phyloP scores from a whole-genome alignment of 2,329 filamentous ascomycete species.

The Xylariaceae sp. region DNA sequence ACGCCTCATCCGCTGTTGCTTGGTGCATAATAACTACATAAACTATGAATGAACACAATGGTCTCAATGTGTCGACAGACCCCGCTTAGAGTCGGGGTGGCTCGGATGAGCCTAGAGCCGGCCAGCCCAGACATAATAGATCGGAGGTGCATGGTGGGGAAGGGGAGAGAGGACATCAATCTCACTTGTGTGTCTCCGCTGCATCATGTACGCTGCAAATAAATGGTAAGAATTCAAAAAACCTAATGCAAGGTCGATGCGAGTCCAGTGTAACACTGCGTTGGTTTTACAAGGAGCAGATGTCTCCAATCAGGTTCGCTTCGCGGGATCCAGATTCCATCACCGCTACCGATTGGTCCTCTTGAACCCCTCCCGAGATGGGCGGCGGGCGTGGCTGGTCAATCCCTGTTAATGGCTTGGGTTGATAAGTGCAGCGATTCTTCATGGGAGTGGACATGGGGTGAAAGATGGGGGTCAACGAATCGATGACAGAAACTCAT shows the following conservation, averaged over 20 bases:
- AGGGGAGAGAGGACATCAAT: conserved; percentile 14
- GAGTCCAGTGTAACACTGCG: conserved; percentile 14
- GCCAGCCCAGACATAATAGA: conserved; percentile 6
- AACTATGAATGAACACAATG: too few relatives aligned
- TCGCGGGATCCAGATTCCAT: conserved; percentile 21
- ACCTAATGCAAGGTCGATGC: conserved; percentile 19
- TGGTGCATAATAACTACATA: too few relatives aligned
- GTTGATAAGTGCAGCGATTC: conserved; percentile 15
- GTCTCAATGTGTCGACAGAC: too few relatives aligned
- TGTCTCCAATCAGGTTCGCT: conserved; percentile 19
- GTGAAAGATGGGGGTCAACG: conserved; percentile 16
- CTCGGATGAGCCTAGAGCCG: conserved; percentile 4
- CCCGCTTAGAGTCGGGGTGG: conserved; percentile 12
- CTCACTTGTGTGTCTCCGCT: conserved; percentile 10
- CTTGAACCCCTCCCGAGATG: conserved; percentile 5
- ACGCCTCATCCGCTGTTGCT: too few relatives aligned
- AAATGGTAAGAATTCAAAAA: conserved; percentile 1
- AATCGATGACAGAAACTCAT: conserved; percentile 11
- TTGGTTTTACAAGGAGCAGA: conserved; percentile 4
- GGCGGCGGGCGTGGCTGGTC: conserved; percentile 7
- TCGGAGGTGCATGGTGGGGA: conserved; percentile 10
- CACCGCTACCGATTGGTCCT: conserved; percentile 24
- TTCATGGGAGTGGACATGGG: conserved; percentile 13
- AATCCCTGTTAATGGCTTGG: conserved; percentile 6
- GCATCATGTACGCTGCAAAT: conserved; percentile 9